phyloP scores from a whole-genome alignment of 2,329 filamentous ascomycete genomes.

The Penicillium olsonii region DNA sequence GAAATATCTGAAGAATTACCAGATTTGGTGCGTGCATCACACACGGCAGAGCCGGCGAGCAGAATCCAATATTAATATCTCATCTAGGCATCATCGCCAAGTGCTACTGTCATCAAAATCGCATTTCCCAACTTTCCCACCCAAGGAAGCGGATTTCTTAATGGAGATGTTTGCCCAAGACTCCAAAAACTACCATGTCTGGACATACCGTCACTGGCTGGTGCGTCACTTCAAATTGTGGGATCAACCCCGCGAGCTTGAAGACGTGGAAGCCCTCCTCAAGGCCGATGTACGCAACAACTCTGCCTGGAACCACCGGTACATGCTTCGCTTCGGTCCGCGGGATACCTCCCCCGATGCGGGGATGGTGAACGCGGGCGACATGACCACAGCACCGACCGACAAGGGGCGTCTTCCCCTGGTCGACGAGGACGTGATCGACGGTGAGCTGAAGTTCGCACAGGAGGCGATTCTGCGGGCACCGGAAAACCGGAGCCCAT shows the following conservation, averaged over 20 bases:
- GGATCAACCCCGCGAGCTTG: slow-evolving; percentile 62
- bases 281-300: slow-evolving; percentile 88
- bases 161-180: slow-evolving; percentile 79
- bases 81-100: slow-evolving; percentile 60
- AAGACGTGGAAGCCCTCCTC: slow-evolving; percentile 71
- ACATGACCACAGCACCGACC: slow-evolving; percentile 9
- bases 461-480: slow-evolving; percentile 73
- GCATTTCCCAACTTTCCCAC: slow-evolving; percentile 57
- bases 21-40: slow-evolving; percentile 97
- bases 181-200: slow-evolving; percentile 97
- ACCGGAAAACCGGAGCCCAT: slow-evolving; percentile 91
- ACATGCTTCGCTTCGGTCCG: slow-evolving; percentile 83
- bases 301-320: slow-evolving; percentile 95
- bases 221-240: slow-evolving; percentile 65
- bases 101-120: slow-evolving; percentile 51
- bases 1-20: slow-evolving; percentile 92
- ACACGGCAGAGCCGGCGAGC: too few relatives aligned
- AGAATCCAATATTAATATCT: neutral
- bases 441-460: slow-evolving; percentile 74
- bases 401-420: slow-evolving; percentile 38
- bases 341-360: slow-evolving; percentile 40
- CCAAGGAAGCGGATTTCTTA: slow-evolving; percentile 74
- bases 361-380: slow-evolving; percentile 35
- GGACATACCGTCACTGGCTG: slow-evolving; percentile 86
- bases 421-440: slow-evolving; percentile 64